These are phyloP conservation scores for Bolboschoenoplectus hybrid DNA, from an alignment of 202 grass and related monocot genomes.

Conservation along the genomic window DNA sequence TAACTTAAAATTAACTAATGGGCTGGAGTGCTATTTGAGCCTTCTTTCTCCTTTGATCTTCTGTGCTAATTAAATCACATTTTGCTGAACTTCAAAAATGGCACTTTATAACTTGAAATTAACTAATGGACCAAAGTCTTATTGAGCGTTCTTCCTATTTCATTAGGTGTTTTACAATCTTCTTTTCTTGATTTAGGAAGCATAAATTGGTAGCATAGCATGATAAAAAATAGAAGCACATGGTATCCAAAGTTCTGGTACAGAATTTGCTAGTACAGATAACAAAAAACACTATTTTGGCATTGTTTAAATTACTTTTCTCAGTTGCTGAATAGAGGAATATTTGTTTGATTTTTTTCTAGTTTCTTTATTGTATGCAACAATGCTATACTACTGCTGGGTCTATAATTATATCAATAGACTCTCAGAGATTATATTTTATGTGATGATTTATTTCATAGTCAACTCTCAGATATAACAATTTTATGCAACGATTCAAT, in stretches of 20 bases:
- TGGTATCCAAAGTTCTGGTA: not conserved
- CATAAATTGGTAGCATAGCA: not conserved
- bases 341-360: not conserved
- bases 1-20: not conserved
- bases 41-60: constrained; percentile 16
- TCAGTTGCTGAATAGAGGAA: not conserved
- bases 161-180: not conserved
- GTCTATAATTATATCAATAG: not conserved
- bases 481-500: not conserved
- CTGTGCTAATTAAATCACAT: not conserved
- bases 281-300: not conserved
- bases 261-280: not conserved
- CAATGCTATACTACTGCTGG: not conserved
- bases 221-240: not conserved
- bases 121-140: not conserved
- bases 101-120: not conserved
- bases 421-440: not conserved
- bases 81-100: not conserved
- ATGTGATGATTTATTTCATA: constrained; percentile 15
- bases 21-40: not conserved
- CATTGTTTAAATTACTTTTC: not conserved
- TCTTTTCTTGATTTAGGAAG: not conserved
- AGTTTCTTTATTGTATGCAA: not conserved
- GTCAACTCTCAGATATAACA: not conserved
- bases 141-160: not conserved